Conservation (phyloP, 768 basidiomycete genomes). For the Mycena sanguinolenta region DNA sequence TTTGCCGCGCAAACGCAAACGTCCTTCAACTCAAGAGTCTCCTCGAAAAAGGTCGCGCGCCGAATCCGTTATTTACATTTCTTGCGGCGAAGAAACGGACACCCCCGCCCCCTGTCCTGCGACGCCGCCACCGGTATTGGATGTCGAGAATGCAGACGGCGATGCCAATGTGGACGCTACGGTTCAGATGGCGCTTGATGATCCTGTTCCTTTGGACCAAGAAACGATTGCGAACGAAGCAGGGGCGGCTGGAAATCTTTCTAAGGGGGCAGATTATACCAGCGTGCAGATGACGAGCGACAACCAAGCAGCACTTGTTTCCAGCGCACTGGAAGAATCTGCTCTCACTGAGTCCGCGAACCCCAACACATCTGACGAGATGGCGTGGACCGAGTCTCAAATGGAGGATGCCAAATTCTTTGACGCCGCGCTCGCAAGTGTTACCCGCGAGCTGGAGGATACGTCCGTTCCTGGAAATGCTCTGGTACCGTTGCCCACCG, state of each 20-base stretch:
- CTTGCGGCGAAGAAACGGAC: conserved; percentile 1
- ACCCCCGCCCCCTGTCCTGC: neutral
- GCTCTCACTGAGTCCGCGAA: neutral
- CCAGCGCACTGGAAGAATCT: neutral
- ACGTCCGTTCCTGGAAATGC: neutral
- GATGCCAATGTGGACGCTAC: neutral
- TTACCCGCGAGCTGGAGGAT: neutral
- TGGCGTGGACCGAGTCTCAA: neutral
- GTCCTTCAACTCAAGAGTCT: neutral
- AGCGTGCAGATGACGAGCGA: neutral
- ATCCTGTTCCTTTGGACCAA: neutral
- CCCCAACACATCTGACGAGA: neutral
- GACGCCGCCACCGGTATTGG: conserved; percentile 2
- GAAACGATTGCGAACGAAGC: neutral
- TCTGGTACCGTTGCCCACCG: neutral
- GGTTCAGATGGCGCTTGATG: conserved; percentile 1
- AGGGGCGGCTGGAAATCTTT: neutral
- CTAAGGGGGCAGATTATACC: neutral
- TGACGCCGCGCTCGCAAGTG: neutral
- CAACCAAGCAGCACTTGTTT: neutral
- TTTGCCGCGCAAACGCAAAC: conserved; percentile 15
- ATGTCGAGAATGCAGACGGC: neutral
- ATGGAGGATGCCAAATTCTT: neutral
- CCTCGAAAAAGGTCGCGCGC: conserved; percentile 9
- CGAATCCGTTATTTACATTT: neutral